Percentiles rank a stretch among this genome's conserved stretches.
These are phyloP conservation scores for Pythium grandisporangium DNA, from an alignment of 352 stramenopile species.

Conservation along the genomic window DNA sequence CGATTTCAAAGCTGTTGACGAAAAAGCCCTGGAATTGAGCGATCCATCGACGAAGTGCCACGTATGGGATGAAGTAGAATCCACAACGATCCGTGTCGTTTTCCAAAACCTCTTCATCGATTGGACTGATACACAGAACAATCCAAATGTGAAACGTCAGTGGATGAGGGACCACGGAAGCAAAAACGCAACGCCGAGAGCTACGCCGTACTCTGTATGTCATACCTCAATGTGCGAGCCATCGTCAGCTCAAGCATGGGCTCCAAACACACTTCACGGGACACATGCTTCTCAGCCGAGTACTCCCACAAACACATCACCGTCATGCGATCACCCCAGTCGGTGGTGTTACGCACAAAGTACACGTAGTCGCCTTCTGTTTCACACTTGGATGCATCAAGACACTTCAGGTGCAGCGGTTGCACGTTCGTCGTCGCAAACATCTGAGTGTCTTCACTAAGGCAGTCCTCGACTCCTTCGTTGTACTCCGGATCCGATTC, in stretches of 20 bases:
- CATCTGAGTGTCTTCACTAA: slow-evolving; percentile 52
- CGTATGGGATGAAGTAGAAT: slow-evolving; percentile 83
- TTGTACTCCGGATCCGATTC: slow-evolving; percentile 33
- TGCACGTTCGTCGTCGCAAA: slow-evolving; percentile 70
- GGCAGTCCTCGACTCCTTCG: slow-evolving; percentile 37
- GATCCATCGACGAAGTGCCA: slow-evolving; percentile 64
- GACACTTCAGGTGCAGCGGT: slow-evolving; percentile 57
- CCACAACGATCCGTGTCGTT: slow-evolving; percentile 72
- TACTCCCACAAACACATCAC: slow-evolving; percentile 82
- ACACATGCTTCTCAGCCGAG: slow-evolving; percentile 27
- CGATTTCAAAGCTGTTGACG: slow-evolving; percentile 73
- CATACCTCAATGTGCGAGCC: slow-evolving; percentile 34
- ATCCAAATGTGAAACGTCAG: neutral
- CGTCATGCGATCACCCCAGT: slow-evolving; percentile 78
- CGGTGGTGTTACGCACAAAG: slow-evolving; percentile 73
- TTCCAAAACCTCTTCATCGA: slow-evolving; percentile 46
- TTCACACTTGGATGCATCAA: slow-evolving; percentile 36
- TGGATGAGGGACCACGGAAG: too few species aligned
- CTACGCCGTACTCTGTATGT: neutral
- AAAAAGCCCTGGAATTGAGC: slow-evolving; percentile 76
- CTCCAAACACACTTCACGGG: slow-evolving; percentile 53
- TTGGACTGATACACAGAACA: slow-evolving; percentile 15
- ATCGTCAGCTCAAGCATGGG: slow-evolving; percentile 71
- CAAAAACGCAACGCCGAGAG: too few species aligned
- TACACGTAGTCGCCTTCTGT: slow-evolving; percentile 54